Base-by-base conservation (phyloP, 2,329 filamentous ascomycete species). In the Aaosphaeria pasadenensis region DNA sequence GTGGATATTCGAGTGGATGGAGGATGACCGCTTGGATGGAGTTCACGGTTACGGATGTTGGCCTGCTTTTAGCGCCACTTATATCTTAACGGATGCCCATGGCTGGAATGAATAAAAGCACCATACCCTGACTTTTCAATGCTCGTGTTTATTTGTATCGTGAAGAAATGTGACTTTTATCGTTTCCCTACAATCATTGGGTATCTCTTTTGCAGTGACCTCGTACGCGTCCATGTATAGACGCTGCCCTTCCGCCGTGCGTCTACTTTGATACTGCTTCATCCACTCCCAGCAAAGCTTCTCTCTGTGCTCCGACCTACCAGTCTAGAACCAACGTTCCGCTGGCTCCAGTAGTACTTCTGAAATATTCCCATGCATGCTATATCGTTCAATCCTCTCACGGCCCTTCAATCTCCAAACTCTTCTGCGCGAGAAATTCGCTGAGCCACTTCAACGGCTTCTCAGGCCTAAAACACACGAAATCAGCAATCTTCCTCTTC, bases 371-470 rank as follows among this genome's bases (percentile, higher is more conserved):
- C 3, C 17, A 24, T 24, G 17, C 17, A 24, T 24, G 17, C 17
- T 24, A 24, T 24, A 24, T 24, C n/a, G n/a, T 46, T 9, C 30
- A 5, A 24, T 41, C 35, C 43, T 13, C 24, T 51, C 53, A 59
- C 29, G 47, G 31, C 4, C 74, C 74, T 54, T 79, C 76, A 30
- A 77, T 61, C 62, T 78, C 76, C 42, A 60, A 66, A 59, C 76
- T 78, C 58, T 73, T 72, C 53, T 71, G 62, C 46, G 67, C 70
- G 53, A 79, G 55, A 58, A 74, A 79, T 44, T 78, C 74, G 13
- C 72, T 69, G 47, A 79, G 57, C 68, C 72, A 78, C 54, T 73
- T 69, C 48, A 79, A 53, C 48, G 76, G 76, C 59, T 78, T 78
- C 53, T 78, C 75, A 1, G 76, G 76, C 53, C 63, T 67, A 46